These are phyloP conservation scores for Ogataea thermomethanolica DNA, from an alignment of 805 yeast species.

Conservation along the genomic window DNA sequence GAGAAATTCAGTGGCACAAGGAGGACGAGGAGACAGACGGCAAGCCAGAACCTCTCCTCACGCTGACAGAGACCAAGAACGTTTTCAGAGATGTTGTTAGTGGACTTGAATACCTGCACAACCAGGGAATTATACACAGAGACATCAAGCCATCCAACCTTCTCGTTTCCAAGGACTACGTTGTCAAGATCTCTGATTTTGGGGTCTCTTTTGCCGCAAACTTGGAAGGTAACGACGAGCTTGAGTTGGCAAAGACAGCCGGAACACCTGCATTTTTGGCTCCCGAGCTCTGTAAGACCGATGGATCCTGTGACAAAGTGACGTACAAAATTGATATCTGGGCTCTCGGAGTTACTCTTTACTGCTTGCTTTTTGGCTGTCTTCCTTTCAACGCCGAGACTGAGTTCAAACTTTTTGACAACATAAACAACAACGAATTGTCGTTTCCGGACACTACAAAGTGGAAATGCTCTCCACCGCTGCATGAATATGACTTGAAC, in stretches of 20 bases:
- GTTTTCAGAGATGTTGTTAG: constrained; percentile 79
- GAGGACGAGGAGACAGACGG: constrained; percentile 24
- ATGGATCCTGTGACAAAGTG: constrained; percentile 48
- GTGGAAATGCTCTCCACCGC: constrained; percentile 27
- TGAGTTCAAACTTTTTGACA: constrained; percentile 81
- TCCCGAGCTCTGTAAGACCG: constrained; percentile 81
- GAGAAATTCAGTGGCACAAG: constrained; percentile 84
- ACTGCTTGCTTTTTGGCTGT: constrained; percentile 80
- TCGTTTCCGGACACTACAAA: constrained; percentile 47
- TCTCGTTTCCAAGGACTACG: constrained; percentile 61
- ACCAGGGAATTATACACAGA: constrained; percentile 88
- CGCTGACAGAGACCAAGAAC: constrained; percentile 62
- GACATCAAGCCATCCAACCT: constrained; percentile 95
- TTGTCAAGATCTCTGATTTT: constrained; percentile 92
- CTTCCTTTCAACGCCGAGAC: constrained; percentile 87
- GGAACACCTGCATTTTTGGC: constrained; percentile 98
- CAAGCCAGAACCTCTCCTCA: constrained; percentile 55
- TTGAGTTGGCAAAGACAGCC: constrained; percentile 90
- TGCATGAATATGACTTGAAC: constrained; percentile 27
- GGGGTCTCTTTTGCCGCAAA: constrained; percentile 80
- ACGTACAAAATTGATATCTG: constrained; percentile 91
- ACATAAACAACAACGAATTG: constrained; percentile 61
- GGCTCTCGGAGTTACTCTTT: constrained; percentile 93
- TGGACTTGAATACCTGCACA: constrained; percentile 88
- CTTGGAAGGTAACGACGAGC: constrained; percentile 53